Evolutionary conservation across 2,329 filamentous ascomycete genomes (phyloP).

Genomic region (Paecilomyces variotii): DNA sequence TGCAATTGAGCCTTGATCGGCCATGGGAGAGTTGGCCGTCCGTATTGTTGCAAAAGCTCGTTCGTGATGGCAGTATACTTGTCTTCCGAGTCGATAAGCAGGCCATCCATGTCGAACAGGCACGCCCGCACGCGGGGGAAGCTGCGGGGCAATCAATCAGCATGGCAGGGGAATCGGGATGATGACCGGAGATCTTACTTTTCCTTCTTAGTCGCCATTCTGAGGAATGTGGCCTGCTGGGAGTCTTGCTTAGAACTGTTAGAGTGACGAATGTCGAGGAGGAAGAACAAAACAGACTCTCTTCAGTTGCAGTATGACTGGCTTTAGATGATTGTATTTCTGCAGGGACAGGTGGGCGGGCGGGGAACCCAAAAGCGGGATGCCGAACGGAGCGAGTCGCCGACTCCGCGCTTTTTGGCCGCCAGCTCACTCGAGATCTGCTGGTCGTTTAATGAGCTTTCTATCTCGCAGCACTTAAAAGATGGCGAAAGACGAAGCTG

Average conservation of each 20-base stretch:
- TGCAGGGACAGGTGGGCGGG: background rate
- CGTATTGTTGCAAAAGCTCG: slow-evolving; percentile 67
- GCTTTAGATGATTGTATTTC: background rate
- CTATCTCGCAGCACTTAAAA: background rate
- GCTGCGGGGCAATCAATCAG: slow-evolving; percentile 33
- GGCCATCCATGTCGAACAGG: slow-evolving; percentile 97
- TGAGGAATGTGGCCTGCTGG: background rate
- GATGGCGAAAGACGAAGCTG: background rate
- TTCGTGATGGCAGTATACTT: slow-evolving; percentile 80
- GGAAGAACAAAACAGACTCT: background rate
- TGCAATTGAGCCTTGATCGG: slow-evolving; percentile 83
- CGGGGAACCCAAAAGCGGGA: background rate
- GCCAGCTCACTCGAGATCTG: background rate
- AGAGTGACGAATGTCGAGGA: background rate
- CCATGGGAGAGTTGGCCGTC: slow-evolving; percentile 74
- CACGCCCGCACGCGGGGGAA: slow-evolving; percentile 79
- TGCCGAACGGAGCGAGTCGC: slow-evolving; percentile 1
- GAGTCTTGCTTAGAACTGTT: background rate
- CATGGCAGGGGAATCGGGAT: background rate
- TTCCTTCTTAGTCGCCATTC: slow-evolving; percentile 6
- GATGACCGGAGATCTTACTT: background rate
- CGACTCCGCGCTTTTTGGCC: slow-evolving; percentile 2
- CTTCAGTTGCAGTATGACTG: background rate
- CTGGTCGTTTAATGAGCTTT: background rate
- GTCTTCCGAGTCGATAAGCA: slow-evolving; percentile 90